Base-by-base conservation (phyloP, 164 flowering plant genomes). In the Taxillus chinensis region DNA sequence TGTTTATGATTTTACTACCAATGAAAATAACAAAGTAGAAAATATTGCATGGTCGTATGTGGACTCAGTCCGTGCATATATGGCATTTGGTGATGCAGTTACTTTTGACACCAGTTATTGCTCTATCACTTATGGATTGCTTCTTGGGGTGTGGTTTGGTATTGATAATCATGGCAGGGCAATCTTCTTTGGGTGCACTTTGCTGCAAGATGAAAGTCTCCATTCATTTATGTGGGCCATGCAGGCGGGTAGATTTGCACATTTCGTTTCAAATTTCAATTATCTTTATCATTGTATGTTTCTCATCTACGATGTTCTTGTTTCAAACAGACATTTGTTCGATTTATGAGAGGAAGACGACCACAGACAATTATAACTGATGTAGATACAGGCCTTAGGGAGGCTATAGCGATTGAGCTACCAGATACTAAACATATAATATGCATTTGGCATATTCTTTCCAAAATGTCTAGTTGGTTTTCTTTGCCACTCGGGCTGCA, bases 341-440 rank as follows among this genome's bases (percentile, higher is more conserved):
- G 62, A 6, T 73, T 73, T 61, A 73, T 73, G 77, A 60, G 71
- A 51, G 79, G 74, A 54, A 67, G 71, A 50, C 64, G 15, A 63
- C 77, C 74, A 48, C 77, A 67, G 62, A 76, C 77, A 41, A 64
- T 76, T 67, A n/a, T 73, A 39, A 76, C 77, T 53, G 75, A 76
- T 59, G 14, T 73, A 17, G 75, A 73, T 58, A 41, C 65, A 10
- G 72, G 70, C 16, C 79, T 62, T 63, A 75, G 71, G 53, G 57
- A 54, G 17, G 57, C 57, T 27, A 54, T 54, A 27, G 39, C 39
- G 10, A 54, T 9, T 17, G 57, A 54, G 39, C 10, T 54, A 10
- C 57, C 57, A 37, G 37, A 37, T 27, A 54, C 57, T 37, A 54
- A 54, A 8, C 57, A 54, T 54, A 39, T 54, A 17, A 54, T 54